Percentiles rank a stretch among this genome's conserved stretches.
These are phyloP conservation scores for Pelargonium australe DNA, from an alignment of 441 rosid species.

Conservation along the genomic window DNA sequence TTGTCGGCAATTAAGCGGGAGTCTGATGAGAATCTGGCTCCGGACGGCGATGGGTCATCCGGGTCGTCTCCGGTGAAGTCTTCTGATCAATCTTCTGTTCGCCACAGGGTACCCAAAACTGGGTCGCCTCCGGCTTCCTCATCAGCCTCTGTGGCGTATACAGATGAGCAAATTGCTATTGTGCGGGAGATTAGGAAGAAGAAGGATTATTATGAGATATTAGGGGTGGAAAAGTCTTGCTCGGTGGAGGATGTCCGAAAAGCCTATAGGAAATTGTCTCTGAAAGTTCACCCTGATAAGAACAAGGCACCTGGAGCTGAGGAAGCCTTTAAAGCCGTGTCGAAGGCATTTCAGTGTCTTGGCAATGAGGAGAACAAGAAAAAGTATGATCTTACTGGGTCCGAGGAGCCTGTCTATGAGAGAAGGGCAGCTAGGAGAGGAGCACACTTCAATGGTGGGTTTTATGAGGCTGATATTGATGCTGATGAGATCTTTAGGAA, in stretches of 20 bases:
- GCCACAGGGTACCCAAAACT: slow-evolving; percentile 41
- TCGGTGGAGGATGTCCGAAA: slow-evolving; percentile 74
- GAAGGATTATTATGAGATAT: slow-evolving; percentile 75
- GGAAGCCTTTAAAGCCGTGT: slow-evolving; percentile 80
- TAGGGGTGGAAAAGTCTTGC: slow-evolving; percentile 56
- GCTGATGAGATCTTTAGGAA: slow-evolving; percentile 91
- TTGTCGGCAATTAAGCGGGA: slow-evolving; percentile 35
- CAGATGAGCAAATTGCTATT: slow-evolving; percentile 66
- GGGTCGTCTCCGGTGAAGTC: slow-evolving; percentile 25
- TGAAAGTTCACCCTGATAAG: slow-evolving; percentile 94
- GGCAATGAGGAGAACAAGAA: slow-evolving; percentile 58
- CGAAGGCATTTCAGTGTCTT: slow-evolving; percentile 86
- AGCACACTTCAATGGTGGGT: slow-evolving; percentile 50
- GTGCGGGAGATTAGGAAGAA: slow-evolving; percentile 69
- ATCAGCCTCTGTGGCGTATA: slow-evolving; percentile 38
- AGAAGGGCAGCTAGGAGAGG: slow-evolving; percentile 35
- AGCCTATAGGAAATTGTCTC: slow-evolving; percentile 71
- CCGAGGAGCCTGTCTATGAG: slow-evolving; percentile 66
- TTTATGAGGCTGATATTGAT: slow-evolving; percentile 67
- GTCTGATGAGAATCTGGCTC: slow-evolving; percentile 18
- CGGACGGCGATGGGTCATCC: slow-evolving; percentile 24
- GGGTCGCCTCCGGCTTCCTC: slow-evolving; percentile 37
- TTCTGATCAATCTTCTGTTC: slow-evolving; percentile 48
- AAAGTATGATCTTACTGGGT: slow-evolving; percentile 66
- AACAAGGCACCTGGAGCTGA: slow-evolving; percentile 91